Evolutionary conservation across 1,284 basidiomycete genomes (phyloP).

Genomic region (Tilletia setariae): DNA sequence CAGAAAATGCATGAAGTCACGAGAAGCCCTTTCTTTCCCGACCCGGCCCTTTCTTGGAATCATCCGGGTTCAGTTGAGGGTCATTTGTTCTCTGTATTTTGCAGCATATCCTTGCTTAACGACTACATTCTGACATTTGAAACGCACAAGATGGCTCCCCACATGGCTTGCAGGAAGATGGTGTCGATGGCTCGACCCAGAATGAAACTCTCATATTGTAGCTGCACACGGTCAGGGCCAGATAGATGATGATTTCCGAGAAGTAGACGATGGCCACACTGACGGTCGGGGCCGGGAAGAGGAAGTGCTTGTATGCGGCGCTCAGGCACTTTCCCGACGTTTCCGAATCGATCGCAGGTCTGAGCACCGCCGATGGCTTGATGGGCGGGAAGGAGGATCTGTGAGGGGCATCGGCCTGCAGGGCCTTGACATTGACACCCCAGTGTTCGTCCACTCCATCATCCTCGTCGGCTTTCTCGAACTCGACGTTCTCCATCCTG

Average conservation of each 20-base stretch:
- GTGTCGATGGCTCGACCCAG: background rate
- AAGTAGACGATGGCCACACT: constrained; percentile 6
- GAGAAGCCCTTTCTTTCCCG: no score
- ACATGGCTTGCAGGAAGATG: constrained; percentile 4
- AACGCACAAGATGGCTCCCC: background rate
- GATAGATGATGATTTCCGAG: background rate
- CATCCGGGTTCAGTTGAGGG: no score
- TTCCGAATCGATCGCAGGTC: constrained; percentile 4
- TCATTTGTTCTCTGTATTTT: no score
- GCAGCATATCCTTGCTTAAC: no score
- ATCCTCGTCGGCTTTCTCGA: background rate
- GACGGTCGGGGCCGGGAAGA: background rate
- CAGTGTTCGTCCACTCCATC: background rate
- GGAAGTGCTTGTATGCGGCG: constrained; percentile 3
- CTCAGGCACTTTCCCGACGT: background rate
- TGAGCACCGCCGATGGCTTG: constrained; percentile 4
- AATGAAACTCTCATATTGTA: background rate
- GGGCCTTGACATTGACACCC: background rate
- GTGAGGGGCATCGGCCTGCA: background rate
- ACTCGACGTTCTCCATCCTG: background rate
- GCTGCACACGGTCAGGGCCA: background rate
- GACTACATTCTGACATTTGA: background rate
- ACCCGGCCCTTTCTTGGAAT: no score
- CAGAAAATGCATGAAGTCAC: no score
- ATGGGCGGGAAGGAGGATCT: constrained; percentile 9